Base-by-base conservation (phyloP, 345 rosid species). In the Conringia planisiliqua region DNA sequence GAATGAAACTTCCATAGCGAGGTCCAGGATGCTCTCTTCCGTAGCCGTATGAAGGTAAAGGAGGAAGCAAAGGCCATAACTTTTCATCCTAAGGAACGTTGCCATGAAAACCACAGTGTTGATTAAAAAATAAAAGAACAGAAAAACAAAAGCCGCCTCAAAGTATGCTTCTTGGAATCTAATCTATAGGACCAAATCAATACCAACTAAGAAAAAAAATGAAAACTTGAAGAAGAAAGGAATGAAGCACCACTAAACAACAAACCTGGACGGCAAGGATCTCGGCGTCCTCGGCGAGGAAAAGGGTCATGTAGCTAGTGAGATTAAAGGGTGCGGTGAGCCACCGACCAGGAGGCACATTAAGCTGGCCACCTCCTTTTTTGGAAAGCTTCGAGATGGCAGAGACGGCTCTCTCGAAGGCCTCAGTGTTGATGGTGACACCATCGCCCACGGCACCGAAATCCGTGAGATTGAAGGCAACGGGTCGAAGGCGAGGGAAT, bases 401-500 rank as follows among this genome's bases (percentile, higher is more conserved):
- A 52, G 46, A 61, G 20, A 95, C 55, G 22, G 94, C 98, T 83
- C 85, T 78, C 88, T 95, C 91, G 72, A 95, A 95, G 0, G 99
- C 97, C 71, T 80, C 85, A 6, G 99, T 95, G 66, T 95, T 88
- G 27, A 90, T 56, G 2, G 99, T 86, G 4, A 85, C 60, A 10
- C 99, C 99, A 73, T 95, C 99, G 1, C 98, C 98, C 0, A 95
- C 88, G 3, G 84, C 99, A 4, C 99, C 99, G 44, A 95, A 95
- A 47, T 92, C 97, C 6, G 97, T 95, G 67, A 95, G 62, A 77
- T 95, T 95, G 65, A 89, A 90, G 11, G 80, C 78, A 38, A 79
- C 74, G 7, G 91, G 84, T 47, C 99, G 78, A 26, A 80, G 69
- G 59, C 60, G 77, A 0, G 98, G 90, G 16, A 66, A 78, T 2